A percentile compares a stretch with the other conserved stretches of the same genome.
phyloP scores from a whole-genome alignment of 495 filamentous ascomycete genomes.

The Aspergillus sparsus region DNA sequence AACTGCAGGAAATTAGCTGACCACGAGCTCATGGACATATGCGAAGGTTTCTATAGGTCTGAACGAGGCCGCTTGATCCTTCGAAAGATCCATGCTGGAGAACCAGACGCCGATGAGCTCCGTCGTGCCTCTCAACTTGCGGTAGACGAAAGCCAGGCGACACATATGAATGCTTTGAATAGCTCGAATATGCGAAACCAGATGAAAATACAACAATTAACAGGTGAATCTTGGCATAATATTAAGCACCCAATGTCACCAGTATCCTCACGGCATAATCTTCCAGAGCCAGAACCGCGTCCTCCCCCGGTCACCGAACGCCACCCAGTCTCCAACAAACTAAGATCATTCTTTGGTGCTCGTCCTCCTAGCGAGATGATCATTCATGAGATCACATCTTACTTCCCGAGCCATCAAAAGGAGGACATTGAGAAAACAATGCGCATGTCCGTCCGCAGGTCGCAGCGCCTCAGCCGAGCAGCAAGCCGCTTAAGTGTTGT shows the following conservation, averaged over 20 bases:
- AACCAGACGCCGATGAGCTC: conserved; percentile 79
- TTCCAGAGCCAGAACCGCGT: conserved; percentile 51
- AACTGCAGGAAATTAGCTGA: conserved; percentile 80
- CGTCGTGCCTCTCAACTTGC: conserved; percentile 80
- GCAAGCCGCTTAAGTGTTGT: conserved; percentile 90
- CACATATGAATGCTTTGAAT: conserved; percentile 64
- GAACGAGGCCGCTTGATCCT: conserved; percentile 91
- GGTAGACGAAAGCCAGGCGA: conserved; percentile 73
- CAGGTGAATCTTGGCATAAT: conserved; percentile 81
- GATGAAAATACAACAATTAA: conserved; percentile 76
- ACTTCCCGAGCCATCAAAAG: conserved; percentile 92
- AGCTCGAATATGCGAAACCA: conserved; percentile 66
- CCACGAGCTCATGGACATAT: conserved; percentile 81
- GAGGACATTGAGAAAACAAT: conserved; percentile 94
- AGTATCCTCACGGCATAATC: conserved; percentile 62
- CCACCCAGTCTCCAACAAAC: conserved; percentile 51
- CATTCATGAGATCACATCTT: conserved; percentile 89
- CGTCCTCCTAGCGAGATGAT: conserved; percentile 96
- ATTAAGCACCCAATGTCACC: conserved; percentile 83
- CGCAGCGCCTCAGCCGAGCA: conserved; percentile 83
- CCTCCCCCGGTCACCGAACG: conserved; percentile 44
- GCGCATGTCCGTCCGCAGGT: conserved; percentile 85
- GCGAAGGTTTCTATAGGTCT: conserved; percentile 56
- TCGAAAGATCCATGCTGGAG: conserved; percentile 81
- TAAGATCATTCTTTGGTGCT: conserved; percentile 81